phyloP scores from a whole-genome alignment of 176 grass and related monocot genomes.

The Aegilops speltoides region DNA sequence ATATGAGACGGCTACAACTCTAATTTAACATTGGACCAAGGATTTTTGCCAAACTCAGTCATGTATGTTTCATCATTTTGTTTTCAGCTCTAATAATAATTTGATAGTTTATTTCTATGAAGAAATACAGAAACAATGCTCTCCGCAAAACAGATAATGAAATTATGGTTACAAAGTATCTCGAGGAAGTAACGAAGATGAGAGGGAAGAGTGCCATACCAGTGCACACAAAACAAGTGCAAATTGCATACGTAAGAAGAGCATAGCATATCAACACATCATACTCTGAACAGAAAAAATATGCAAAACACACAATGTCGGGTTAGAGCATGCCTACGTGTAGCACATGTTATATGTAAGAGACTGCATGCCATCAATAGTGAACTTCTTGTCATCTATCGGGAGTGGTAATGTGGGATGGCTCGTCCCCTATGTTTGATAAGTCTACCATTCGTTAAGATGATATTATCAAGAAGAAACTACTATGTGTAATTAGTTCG shows the following conservation, averaged over 20 bases:
- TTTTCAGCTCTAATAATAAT: no score
- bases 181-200: neutral
- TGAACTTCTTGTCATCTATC: constrained; percentile 73
- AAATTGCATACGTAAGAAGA: constrained; percentile 53
- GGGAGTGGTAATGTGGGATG: constrained; percentile 74
- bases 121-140: neutral
- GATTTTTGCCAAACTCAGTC: no score
- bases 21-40: no score
- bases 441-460: neutral
- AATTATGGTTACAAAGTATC: neutral
- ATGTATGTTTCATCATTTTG: neutral
- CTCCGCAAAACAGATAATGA: neutral
- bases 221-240: constrained; percentile 67
- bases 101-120: neutral
- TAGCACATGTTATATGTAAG: constrained; percentile 74
- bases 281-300: neutral
- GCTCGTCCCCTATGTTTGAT: constrained; percentile 43
- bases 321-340: constrained; percentile 33
- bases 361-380: constrained; percentile 50
- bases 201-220: constrained; percentile 41
- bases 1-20: no score
- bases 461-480: neutral
- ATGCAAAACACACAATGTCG: neutral
- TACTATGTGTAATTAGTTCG: neutral
- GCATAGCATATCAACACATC: neutral